Evolutionary conservation across 257 asterid genomes (phyloP), one percentile per base, ranked within the genome.

Genomic region (Fraxinus pennsylvanica): DNA sequence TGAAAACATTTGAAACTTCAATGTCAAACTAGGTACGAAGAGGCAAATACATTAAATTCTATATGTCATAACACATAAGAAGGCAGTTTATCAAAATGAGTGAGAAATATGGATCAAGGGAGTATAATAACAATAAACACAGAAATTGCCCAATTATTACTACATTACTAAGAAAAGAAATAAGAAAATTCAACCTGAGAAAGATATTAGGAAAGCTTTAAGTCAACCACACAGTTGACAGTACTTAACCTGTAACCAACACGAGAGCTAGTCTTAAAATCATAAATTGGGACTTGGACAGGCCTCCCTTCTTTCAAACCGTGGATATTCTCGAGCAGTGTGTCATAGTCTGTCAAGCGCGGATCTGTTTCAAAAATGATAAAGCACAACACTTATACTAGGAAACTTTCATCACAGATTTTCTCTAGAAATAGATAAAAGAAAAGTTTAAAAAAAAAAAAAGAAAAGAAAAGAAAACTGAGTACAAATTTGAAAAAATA

Each of bases 321-420:
- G 69, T 81, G 88, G 77, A 95, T 89, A 85, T 93, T 95, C 86
- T 92, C 96, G 21, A 95, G 98, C 82, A 95, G 82, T 14, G 99
- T 90, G 88, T 88, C 99, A 88, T 95, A 95, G 86, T 95, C 99
- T 7, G 99, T 93, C 88, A 95, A 85, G 86, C 99, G 98, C 41
- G 99, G 99, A 86, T 95, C 99, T 95, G 94, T 86, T 79, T 74
- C 82, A 54, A 78, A 21, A 77, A 81, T 85, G 38, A 85, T 27
- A 67, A 78, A 75, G 61, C 75, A 82, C 39, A 63, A 80, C 71
- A 76, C 76, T 70, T 68, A 80, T 30, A 73, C 61, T 75, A 59
- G 54, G 78, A 52, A 76, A 33, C 5, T 33, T 43, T 57, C 15
- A 41, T 41, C 3, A 0, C 9, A 54, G 9, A 54, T 54, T 54